Evolutionary conservation across 352 stramenopile genomes (phyloP), one percentile per base, ranked within the genome.

Genomic region (Pythium monospermum): DNA sequence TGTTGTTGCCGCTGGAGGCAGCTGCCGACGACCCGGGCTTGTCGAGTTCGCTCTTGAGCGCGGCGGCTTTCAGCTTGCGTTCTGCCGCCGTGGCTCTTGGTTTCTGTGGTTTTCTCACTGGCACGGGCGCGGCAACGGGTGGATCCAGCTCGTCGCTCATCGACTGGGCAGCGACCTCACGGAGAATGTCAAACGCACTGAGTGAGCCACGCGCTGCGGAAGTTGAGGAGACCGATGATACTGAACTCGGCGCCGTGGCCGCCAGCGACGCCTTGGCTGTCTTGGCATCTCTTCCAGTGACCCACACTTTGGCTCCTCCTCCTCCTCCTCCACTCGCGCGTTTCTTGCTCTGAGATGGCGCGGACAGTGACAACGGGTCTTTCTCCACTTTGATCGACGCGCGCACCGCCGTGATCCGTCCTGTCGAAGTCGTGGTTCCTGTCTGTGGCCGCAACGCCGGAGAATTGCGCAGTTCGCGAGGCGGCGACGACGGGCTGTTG

Each of bases 171-270:
- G 80, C 83, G n/a, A 93, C 83, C 68, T 86, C 73, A 10, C 79
- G 76, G 22, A 93, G 53, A 26, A 93, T 93, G 49, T 93, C 83
- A 44, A 93, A 91, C 5, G 80, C 77, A 31, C 78, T 92, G n/a
- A 87, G 57, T 16, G 66, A 53, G 25, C 67, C 58, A 16, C 58
- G 45, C 2, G 7, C 32, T 6, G 38, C 26, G 4, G 45, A 47
- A 3, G 27, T 33, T 6, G 44, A 38, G 8, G 53, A 41, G 4
- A 45, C 13, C 1, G 39, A 51, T 2, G 53, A 47, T n/a, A n/a
- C n/a, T 3, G 42, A 45, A 1, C 27, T 11, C 19, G 11, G n/a
- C 7, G 39, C 39, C 8, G 39, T 41, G 16, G 46, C 31, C 8
- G 54, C 39, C 1, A 38, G 39, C 0, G 54, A 45, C 7, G 54